Evolutionary conservation across 1,284 basidiomycete genomes (phyloP).

Genomic region (Ustilago curta): DNA sequence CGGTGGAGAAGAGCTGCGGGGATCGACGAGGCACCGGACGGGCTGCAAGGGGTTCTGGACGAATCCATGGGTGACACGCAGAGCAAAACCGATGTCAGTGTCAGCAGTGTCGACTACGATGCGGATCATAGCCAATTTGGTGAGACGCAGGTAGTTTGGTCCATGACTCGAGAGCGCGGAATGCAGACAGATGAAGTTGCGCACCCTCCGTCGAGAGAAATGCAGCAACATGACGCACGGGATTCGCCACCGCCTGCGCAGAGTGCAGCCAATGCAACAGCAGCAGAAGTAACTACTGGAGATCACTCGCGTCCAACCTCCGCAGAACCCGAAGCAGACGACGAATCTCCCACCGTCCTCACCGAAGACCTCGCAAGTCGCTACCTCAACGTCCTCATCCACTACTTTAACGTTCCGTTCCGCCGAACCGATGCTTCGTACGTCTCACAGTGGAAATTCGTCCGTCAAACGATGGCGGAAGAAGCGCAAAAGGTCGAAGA

Average conservation of each 20-base stretch:
- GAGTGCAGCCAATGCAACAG: background rate
- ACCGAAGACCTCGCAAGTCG: slow-evolving; percentile 39
- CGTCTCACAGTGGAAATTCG: slow-evolving; percentile 30
- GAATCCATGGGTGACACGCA: slow-evolving; percentile 14
- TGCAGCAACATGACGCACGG: background rate
- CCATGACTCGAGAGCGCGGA: background rate
- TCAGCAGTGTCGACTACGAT: slow-evolving; percentile 34
- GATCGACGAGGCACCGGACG: slow-evolving; percentile 19
- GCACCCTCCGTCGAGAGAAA: background rate
- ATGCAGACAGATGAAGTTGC: slow-evolving; percentile 17
- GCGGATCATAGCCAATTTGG: slow-evolving; percentile 43
- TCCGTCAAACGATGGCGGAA: slow-evolving; percentile 16
- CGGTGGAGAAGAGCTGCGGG: slow-evolving; percentile 39
- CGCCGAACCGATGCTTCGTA: slow-evolving; percentile 21
- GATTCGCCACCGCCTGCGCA: background rate
- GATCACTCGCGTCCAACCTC: slow-evolving; percentile 10
- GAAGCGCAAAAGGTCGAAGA: slow-evolving; percentile 49
- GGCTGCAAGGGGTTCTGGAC: slow-evolving; percentile 12
- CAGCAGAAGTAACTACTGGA: background rate
- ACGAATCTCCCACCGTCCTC: slow-evolving; percentile 9
- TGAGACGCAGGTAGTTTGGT: slow-evolving; percentile 25
- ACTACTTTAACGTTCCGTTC: slow-evolving; percentile 40
- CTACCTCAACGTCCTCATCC: slow-evolving; percentile 50
- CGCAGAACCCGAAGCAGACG: slow-evolving; percentile 13
- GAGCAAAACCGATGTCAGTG: slow-evolving; percentile 13